Evolutionary conservation across 345 rosid genomes (phyloP).

Genomic region (Sisymbrium irio): DNA sequence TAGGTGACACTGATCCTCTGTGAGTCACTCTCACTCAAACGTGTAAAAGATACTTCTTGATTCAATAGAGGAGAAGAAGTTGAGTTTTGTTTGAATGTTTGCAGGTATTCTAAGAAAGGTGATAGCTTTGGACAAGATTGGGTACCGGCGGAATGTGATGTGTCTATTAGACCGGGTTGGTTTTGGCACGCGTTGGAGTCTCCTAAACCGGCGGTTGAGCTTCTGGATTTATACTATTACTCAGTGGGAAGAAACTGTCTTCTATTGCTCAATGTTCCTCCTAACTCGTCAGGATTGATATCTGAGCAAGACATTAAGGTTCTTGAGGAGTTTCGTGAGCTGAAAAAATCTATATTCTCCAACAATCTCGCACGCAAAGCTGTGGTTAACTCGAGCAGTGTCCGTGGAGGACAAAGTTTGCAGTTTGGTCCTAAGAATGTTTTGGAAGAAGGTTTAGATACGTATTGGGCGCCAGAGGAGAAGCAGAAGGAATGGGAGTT

Average conservation of each 20-base stretch:
- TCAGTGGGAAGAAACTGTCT: conserved; percentile 81
- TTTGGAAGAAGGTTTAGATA: conserved; percentile 54
- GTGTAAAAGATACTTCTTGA: neutral
- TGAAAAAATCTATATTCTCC: conserved; percentile 58
- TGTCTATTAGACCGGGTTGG: conserved; percentile 90
- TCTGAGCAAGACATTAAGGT: conserved; percentile 65
- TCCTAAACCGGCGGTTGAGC: conserved; percentile 68
- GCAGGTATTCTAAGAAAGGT: conserved; percentile 59
- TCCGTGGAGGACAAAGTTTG: conserved; percentile 43
- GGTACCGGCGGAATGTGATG: conserved; percentile 94
- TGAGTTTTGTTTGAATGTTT: neutral
- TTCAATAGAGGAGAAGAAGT: neutral
- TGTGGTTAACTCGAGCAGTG: conserved; percentile 49
- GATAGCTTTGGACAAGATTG: conserved; percentile 72
- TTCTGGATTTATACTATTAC: conserved; percentile 73
- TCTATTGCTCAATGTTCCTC: conserved; percentile 77
- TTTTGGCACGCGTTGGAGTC: conserved; percentile 88
- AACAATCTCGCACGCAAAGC: conserved; percentile 54
- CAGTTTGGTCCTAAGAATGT: conserved; percentile 50
- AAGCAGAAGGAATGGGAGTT: conserved; percentile 50
- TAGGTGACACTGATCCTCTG: conserved; percentile 62
- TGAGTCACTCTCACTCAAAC: conserved; percentile 35
- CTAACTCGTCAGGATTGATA: conserved; percentile 80
- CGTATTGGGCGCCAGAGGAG: conserved; percentile 87
- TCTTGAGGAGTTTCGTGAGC: conserved; percentile 57